Evolutionary conservation across 225 moss, liverwort and hornwort genomes (phyloP).

Genomic region (Marchantia paleacea): DNA sequence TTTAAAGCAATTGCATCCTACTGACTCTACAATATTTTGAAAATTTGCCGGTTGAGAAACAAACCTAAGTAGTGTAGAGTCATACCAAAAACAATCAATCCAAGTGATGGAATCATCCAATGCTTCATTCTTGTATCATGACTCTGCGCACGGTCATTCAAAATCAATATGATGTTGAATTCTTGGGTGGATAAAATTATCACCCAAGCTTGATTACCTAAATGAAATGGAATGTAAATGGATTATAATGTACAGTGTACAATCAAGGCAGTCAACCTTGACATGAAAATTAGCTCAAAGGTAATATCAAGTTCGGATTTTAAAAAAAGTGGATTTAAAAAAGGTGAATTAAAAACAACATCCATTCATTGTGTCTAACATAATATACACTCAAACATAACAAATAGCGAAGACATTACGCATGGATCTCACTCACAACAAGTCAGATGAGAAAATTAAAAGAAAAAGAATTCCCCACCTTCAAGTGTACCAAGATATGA

Average conservation of each 20-base stretch:
- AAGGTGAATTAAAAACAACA: neutral
- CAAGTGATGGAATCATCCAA: conserved; percentile 55
- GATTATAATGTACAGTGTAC: no score
- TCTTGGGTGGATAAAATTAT: no score
- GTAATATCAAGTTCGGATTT: no score
- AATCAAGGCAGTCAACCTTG: no score
- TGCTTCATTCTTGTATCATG: conserved; percentile 53
- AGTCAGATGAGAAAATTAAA: neutral
- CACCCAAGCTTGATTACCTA: no score
- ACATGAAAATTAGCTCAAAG: no score
- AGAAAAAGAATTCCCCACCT: conserved; percentile 36
- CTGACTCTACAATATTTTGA: neutral
- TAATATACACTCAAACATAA: neutral
- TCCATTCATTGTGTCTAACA: neutral
- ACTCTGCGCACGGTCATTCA: conserved; percentile 25
- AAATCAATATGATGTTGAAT: neutral
- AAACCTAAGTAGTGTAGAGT: conserved; percentile 48
- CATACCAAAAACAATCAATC: conserved; percentile 41
- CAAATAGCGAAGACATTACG: neutral
- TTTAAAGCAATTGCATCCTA: neutral
- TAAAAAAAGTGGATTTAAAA: no score
- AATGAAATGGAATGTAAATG: no score
- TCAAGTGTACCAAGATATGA: conserved; percentile 51
- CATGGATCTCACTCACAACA: neutral
- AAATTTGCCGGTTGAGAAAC: neutral